Evolutionary conservation across 1,139 yeast genomes (phyloP).

Genomic region (Debaryomyces singareniensis): DNA sequence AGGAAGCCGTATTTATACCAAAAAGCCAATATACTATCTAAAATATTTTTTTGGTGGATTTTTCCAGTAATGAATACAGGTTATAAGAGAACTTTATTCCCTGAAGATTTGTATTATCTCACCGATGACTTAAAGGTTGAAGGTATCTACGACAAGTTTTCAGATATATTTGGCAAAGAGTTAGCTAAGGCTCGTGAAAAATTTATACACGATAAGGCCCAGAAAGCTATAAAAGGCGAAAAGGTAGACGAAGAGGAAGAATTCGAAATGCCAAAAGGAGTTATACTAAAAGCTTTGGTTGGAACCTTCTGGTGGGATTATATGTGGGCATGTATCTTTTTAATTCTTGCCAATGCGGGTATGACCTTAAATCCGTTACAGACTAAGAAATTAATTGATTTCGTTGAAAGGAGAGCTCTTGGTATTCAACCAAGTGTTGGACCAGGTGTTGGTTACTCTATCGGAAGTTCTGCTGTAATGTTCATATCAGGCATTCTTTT

Average conservation of each 20-base stretch:
- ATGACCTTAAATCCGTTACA: constrained; percentile 22
- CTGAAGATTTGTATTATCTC: constrained; percentile 54
- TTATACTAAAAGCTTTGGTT: constrained; percentile 15
- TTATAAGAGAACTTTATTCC: constrained; percentile 58
- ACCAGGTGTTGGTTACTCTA: constrained; percentile 26
- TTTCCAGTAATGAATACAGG: constrained; percentile 55
- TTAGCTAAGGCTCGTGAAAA: constrained; percentile 18
- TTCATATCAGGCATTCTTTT: constrained; percentile 38
- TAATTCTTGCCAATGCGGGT: constrained; percentile 13
- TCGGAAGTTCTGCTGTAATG: constrained; percentile 18
- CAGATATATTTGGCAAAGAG: constrained; percentile 29
- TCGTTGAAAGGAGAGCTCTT: constrained; percentile 16
- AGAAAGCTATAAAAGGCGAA: constrained; percentile 21
- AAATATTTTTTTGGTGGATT: constrained; percentile 52
- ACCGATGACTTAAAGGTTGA: constrained; percentile 49
- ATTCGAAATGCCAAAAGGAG: constrained; percentile 14
- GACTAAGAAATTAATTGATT: constrained; percentile 22
- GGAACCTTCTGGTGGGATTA: constrained; percentile 24
- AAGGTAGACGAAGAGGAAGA: constrained; percentile 16
- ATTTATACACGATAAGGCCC: constrained; percentile 9
- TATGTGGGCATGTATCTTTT: constrained; percentile 14
- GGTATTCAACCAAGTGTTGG: constrained; percentile 18
- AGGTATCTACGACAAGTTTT: constrained; percentile 24
- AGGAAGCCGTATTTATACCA: constrained; percentile 35
- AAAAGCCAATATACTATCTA: constrained; percentile 24